Evolutionary conservation across 805 yeast species (phyloP).

Genomic region (Suhomyces canberraensis): DNA sequence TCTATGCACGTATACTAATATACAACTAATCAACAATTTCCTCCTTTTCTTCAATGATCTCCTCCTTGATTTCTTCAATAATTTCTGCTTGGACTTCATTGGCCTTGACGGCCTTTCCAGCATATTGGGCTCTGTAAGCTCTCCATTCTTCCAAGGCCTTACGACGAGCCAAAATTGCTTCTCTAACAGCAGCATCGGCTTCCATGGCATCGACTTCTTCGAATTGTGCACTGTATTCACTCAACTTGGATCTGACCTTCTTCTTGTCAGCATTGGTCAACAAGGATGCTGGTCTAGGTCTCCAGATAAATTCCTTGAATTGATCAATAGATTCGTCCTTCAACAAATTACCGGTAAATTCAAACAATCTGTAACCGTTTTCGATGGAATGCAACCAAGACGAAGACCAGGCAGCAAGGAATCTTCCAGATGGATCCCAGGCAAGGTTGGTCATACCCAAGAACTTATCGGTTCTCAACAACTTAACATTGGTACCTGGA

Average conservation of each 20-base stretch:
- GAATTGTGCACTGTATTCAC: constrained; percentile 87
- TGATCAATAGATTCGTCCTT: constrained; percentile 77
- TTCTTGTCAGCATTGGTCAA: constrained; percentile 77
- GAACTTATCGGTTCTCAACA: constrained; percentile 60
- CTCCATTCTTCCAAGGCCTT: constrained; percentile 81
- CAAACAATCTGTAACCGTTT: constrained; percentile 87
- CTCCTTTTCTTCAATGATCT: constrained; percentile 66
- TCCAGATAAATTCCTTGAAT: constrained; percentile 90
- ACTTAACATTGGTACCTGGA: constrained; percentile 56
- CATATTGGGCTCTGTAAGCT: constrained; percentile 58
- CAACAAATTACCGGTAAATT: constrained; percentile 72
- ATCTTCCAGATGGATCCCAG: constrained; percentile 98
- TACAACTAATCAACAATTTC: constrained; percentile 53
- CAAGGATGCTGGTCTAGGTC: constrained; percentile 89
- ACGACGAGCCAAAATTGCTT: constrained; percentile 81
- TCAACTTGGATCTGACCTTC: constrained; percentile 85
- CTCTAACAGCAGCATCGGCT: constrained; percentile 88
- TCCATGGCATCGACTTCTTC: constrained; percentile 96
- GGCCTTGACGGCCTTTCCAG: constrained; percentile 37
- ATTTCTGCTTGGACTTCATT: constrained; percentile 51
- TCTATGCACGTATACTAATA: background rate
- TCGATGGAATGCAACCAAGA: constrained; percentile 79
- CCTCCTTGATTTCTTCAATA: constrained; percentile 75
- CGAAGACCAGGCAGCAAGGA: constrained; percentile 83
- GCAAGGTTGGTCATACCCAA: constrained; percentile 76